phyloP scores from a whole-genome alignment of 2,329 filamentous ascomycete species.

The Pyrenophora teres region DNA sequence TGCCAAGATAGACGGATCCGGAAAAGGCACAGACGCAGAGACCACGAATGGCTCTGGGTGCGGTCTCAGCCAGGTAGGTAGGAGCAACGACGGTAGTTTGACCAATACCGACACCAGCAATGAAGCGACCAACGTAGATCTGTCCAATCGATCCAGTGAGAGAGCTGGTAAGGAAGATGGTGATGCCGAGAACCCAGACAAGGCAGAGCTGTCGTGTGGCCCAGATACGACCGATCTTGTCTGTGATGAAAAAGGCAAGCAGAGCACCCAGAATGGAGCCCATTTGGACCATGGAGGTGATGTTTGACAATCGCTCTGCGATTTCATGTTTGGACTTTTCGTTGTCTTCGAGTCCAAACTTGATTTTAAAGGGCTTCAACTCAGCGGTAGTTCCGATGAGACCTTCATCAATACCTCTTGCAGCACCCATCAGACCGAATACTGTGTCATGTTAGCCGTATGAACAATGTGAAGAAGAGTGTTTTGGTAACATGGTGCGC shows the following conservation, averaged over 20 bases:
- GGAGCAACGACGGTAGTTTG: conserved; percentile 71
- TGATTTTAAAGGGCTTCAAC: conserved; percentile 41
- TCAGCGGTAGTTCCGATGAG: conserved; percentile 70
- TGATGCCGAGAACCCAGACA: conserved; percentile 49
- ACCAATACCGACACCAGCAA: conserved; percentile 68
- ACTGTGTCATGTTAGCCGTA: conserved; percentile 28
- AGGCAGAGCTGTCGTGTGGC: conserved; percentile 50
- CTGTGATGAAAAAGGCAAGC: conserved; percentile 59
- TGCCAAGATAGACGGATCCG: conserved; percentile 74
- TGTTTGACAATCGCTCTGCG: conserved; percentile 60
- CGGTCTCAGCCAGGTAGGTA: conserved; percentile 74
- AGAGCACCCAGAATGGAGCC: conserved; percentile 74
- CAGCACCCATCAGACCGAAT: conserved; percentile 76
- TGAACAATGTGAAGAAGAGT: too few species aligned
- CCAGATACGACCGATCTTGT: conserved; percentile 51
- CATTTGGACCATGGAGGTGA: conserved; percentile 81
- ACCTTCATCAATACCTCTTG: conserved; percentile 79
- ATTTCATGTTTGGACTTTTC: conserved; percentile 35
- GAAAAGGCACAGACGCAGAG: conserved; percentile 75
- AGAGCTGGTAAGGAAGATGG: conserved; percentile 48
- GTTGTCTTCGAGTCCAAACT: conserved; percentile 45
- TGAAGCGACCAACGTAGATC: conserved; percentile 69
- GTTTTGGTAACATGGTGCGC: not conserved
- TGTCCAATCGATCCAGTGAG: conserved; percentile 48
- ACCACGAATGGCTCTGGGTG: conserved; percentile 70